Base-by-base conservation (phyloP, 73 alveolate genomes). In the Tetrahymena malaccensis region DNA sequence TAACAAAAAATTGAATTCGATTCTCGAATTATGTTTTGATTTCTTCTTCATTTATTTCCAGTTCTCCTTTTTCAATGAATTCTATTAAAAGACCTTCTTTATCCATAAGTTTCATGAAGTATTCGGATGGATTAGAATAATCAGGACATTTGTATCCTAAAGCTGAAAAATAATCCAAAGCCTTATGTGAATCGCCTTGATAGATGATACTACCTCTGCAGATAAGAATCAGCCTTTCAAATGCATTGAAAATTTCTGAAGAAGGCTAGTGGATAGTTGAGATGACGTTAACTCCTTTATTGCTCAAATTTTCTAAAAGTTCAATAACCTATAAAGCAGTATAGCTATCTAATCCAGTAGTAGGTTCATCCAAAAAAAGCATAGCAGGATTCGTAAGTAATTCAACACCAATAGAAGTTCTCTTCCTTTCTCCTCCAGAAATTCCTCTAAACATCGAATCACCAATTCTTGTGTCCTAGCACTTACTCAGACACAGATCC, bases 391-490 rank as follows among this genome's bases (percentile, higher is more conserved):
- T 96, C 85, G 98, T 97, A 85, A 98, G 94, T 93, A 98, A 93
- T 96, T 98, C 99, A 94, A 98, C 97, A 33, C 98, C 99, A n/a
- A 98, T 98, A 34, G 98, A 96, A 85, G 98, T 97, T 94, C 99
- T 56, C 94, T 97, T 98, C 93, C 98, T 97, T 93, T 98, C 99
- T n/a, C 99, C 99, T 0, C 99, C 99, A 11, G 99, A 97, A n/a
- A 98, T 96, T 19, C 99, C 99, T 95, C 98, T 96, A 43, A 96
- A 55, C 58, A 93, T 57, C 38, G 98, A 94, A 93, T 96, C 97
- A 33, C 99, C 99, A 43, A 97, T 96, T 85, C 93, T 95, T 0
- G 99, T 98, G 93, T 97, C 98, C 94, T 94, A 93, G 84, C 99
- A 98, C 83, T 97, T 97, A 85, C 93, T 96, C 43, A 98, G 94